These are phyloP conservation scores for Sanguinoderma infundibulare DNA, from an alignment of 1,284 basidiomycete genomes.

Conservation along the genomic window DNA sequence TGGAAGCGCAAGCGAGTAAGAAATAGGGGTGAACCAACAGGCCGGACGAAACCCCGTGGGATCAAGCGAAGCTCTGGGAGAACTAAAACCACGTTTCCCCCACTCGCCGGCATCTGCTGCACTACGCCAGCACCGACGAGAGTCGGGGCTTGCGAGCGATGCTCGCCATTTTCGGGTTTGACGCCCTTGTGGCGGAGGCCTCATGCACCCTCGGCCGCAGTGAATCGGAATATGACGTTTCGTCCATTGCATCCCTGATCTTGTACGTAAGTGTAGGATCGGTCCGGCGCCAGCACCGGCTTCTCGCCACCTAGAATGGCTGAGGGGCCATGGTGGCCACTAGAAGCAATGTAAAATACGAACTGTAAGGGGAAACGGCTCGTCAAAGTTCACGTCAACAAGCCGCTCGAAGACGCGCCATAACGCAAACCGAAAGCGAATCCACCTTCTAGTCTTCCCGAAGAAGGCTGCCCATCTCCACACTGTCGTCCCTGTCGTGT, in stretches of 20 bases:
- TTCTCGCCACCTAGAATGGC: neutral
- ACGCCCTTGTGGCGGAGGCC: too few species aligned
- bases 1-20: too few species aligned
- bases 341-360: neutral
- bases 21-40: too few species aligned
- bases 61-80: too few species aligned
- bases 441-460: conserved; percentile 30
- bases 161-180: too few species aligned
- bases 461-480: conserved; percentile 67
- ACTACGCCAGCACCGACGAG: too few species aligned
- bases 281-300: neutral
- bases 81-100: too few species aligned
- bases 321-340: neutral
- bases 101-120: too few species aligned
- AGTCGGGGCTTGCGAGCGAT: too few species aligned
- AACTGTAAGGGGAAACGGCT: neutral
- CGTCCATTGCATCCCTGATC: neutral
- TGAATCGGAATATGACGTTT: neutral
- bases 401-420: neutral
- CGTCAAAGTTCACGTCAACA: neutral
- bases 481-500: conserved; percentile 40
- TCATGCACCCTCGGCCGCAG: too few species aligned
- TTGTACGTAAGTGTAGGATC: neutral
- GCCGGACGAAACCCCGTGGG: too few species aligned
- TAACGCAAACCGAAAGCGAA: neutral